Base-by-base conservation (phyloP, 2,329 filamentous ascomycete genomes). In the Bipolaris oryzae region DNA sequence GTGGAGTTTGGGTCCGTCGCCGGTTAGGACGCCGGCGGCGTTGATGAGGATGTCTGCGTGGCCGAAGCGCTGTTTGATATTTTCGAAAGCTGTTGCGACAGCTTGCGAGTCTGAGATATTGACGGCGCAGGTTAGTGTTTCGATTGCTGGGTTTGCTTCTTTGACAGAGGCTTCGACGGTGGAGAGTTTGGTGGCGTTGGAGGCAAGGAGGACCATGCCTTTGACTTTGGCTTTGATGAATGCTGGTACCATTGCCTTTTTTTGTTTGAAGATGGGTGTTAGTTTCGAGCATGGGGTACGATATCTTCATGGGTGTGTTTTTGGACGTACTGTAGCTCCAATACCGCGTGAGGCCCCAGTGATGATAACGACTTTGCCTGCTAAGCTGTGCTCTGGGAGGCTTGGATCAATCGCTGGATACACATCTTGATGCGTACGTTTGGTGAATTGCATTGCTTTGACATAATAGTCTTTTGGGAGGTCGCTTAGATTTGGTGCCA, bases 301-400 rank as follows among this genome's bases (percentile, higher is more conserved):
- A 9, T 31, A 33, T 39, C 13, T 15, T 10, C 21, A 21, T 34
- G 16, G 20, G 10, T 20, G n/a, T 47, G 35, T 28, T 47, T 18
- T 34, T 21, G 10, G 37, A 55, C 55, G 44, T 61, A 67, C 66
- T 48, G 42, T 44, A 28, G 56, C 64, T 13, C 76, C 78, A 28
- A 80, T 65, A 4, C 78, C 77, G 20, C 72, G 73, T 41, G 72
- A 75, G 1, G 76, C 76, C 1, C 78, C 78, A 16, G 76, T 79
- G 58, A 80, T 74, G 28, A 78, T 63, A 18, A 71, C 63, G 2
- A 76, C 72, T 55, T 75, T 78, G 15, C 76, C 77, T 5, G 61
- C 63, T 42, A 74, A 69, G 18, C 64, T 74, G 23, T 72, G 63
- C 1, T 64, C 62, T 7, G 74, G 69, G 5, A 52, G 55, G 16